phyloP scores from a whole-genome alignment of 2,329 filamentous ascomycete genomes.

The Fusarium nygamai region DNA sequence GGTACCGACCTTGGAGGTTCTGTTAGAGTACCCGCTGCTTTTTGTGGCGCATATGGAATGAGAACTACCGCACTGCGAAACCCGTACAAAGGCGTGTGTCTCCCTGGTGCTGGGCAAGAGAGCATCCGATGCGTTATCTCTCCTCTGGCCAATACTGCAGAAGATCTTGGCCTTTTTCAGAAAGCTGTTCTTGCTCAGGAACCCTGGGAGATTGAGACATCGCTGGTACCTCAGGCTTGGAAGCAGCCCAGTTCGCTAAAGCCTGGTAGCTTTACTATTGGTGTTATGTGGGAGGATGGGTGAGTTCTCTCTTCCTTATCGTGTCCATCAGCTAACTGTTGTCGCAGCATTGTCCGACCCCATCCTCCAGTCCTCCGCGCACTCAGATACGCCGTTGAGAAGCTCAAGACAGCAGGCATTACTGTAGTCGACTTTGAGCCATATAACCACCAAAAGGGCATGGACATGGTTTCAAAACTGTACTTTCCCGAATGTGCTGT shows the following conservation, averaged over 20 bases:
- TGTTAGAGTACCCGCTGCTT: neutral
- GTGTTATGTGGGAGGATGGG: neutral
- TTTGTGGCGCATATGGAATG: neutral
- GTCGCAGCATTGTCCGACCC: neutral
- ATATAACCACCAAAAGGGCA: neutral
- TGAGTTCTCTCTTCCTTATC: rapidly evolving
- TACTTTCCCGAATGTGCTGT: neutral
- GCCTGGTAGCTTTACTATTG: neutral
- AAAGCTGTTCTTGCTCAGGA: neutral
- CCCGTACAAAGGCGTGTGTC: neutral
- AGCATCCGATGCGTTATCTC: neutral
- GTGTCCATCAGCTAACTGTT: rapidly evolving
- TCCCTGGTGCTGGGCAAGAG: neutral
- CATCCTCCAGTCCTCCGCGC: neutral
- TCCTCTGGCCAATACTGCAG: neutral
- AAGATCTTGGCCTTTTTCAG: neutral
- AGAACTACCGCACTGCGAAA: neutral
- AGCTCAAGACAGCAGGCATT: neutral
- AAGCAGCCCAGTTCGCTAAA: neutral
- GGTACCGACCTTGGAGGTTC: neutral
- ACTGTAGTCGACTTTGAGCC: neutral
- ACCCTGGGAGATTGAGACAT: neutral
- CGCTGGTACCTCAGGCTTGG: neutral
- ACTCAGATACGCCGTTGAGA: neutral
- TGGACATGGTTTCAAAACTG: neutral